Conservation (phyloP, 345 rosid genomes). For the Dovyalis caffra region DNA sequence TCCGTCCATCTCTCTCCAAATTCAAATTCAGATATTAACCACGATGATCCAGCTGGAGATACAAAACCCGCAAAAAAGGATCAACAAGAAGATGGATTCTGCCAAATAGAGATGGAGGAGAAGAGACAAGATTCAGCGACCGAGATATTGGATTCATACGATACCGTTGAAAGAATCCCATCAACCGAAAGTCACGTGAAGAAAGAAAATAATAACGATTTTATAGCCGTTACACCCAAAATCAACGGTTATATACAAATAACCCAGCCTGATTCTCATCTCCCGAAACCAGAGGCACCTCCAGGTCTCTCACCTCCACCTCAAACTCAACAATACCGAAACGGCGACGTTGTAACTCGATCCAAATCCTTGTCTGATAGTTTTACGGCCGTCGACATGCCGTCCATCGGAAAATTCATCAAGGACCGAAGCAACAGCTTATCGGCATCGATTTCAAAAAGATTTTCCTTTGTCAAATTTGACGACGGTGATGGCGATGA, state of each 20-base stretch:
- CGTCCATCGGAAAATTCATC: constrained; percentile 51
- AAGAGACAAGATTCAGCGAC: not conserved
- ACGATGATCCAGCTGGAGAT: constrained; percentile 2
- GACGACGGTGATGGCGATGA: constrained; percentile 5
- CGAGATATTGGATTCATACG: not conserved
- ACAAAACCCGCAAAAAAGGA: not conserved
- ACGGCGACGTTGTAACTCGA: constrained; percentile 8
- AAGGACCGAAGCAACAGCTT: constrained; percentile 58
- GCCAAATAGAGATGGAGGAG: constrained; percentile 4
- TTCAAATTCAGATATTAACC: not conserved
- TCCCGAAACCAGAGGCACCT: constrained; percentile 83
- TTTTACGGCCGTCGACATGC: constrained; percentile 33
- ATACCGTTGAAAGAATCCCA: not conserved
- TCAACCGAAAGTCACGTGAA: not conserved
- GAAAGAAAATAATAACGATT: not conserved
- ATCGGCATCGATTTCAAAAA: constrained; percentile 54
- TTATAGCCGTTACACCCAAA: constrained; percentile 3
- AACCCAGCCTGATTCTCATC: constrained; percentile 55
- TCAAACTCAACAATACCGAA: constrained; percentile 3
- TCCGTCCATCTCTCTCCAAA: not conserved
- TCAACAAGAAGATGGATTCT: not conserved
- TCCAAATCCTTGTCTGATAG: constrained; percentile 36
- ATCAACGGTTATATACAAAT: constrained; percentile 4
- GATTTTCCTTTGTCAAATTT: constrained; percentile 37
- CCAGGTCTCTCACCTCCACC: constrained; percentile 30